phyloP scores from a whole-genome alignment of 2,329 filamentous ascomycete genomes.

The Dactylella cylindrospora region DNA sequence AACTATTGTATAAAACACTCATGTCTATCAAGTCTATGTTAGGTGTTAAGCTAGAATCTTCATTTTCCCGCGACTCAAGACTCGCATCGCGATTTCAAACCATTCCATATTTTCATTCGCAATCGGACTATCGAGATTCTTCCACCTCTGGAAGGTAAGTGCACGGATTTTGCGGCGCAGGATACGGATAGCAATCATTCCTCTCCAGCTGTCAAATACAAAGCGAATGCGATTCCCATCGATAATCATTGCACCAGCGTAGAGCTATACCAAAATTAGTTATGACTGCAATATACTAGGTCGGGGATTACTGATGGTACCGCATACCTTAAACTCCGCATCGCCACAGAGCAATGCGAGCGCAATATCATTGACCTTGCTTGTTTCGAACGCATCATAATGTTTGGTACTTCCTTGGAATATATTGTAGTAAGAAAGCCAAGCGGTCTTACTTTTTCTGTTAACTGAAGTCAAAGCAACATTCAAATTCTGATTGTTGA shows the following conservation, averaged over 20 bases:
- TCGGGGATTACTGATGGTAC: not conserved
- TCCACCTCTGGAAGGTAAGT: slow-evolving; percentile 23
- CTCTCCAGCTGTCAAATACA: slow-evolving; percentile 82
- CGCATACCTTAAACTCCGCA: slow-evolving; percentile 74
- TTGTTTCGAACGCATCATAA: slow-evolving; percentile 89
- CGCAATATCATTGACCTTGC: slow-evolving; percentile 75
- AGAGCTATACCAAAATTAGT: slow-evolving; percentile 61
- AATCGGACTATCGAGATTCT: slow-evolving; percentile 19
- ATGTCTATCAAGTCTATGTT: not conserved
- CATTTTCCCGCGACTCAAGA: slow-evolving; percentile 28
- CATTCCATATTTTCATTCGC: slow-evolving; percentile 21
- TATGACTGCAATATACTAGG: not conserved
- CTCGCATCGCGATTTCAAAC: slow-evolving; percentile 34
- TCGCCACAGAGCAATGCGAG: slow-evolving; percentile 85
- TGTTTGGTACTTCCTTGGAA: slow-evolving; percentile 81
- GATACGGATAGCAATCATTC: slow-evolving; percentile 82
- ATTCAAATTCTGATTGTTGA: slow-evolving; percentile 87
- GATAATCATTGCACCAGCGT: slow-evolving; percentile 73
- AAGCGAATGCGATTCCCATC: slow-evolving; percentile 87
- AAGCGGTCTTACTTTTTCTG: slow-evolving; percentile 69
- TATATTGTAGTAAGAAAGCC: slow-evolving; percentile 94
- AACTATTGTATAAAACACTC: not conserved
- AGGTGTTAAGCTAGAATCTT: not conserved
- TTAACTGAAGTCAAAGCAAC: slow-evolving; percentile 89
- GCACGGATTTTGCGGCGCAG: slow-evolving; percentile 60